Conservation (phyloP, 129 eudicot species). For the Ambrosia trifida region DNA sequence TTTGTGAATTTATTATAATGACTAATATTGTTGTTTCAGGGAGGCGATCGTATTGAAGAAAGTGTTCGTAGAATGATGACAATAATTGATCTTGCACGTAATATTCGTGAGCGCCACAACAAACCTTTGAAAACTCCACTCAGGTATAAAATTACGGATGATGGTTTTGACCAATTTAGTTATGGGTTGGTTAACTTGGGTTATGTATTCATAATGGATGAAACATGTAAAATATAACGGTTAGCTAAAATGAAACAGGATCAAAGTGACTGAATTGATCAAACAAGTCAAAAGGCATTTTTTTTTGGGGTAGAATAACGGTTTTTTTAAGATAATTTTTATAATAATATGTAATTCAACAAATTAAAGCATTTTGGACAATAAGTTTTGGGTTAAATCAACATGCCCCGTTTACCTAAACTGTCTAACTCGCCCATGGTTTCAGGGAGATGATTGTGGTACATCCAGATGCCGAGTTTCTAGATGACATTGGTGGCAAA, state of each 20-base stretch:
- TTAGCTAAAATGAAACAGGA: no score
- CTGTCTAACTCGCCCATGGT: background rate
- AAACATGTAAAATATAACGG: background rate
- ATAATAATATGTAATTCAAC: no score
- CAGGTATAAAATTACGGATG: constrained; percentile 31
- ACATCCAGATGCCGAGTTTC: constrained; percentile 80
- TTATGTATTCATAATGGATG: background rate
- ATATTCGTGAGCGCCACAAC: constrained; percentile 91
- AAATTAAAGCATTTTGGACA: no score
- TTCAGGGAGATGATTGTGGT: constrained; percentile 82
- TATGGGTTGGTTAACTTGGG: background rate
- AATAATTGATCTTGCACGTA: constrained; percentile 81
- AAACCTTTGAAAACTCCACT: constrained; percentile 88
- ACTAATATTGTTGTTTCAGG: constrained; percentile 31
- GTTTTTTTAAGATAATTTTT: no score
- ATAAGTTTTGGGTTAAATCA: no score
- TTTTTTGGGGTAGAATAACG: no score
- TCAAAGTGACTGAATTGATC: no score
- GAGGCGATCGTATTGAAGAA: constrained; percentile 79
- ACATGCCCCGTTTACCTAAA: background rate
- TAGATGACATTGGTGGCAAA: constrained; percentile 76
- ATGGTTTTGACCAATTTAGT: background rate
- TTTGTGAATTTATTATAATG: background rate
- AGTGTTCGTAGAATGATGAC: constrained; percentile 89
- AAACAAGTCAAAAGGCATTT: no score